These are phyloP conservation scores for Hondaea fermentalgiana DNA, from an alignment of 108 stramenopile species.

Conservation along the genomic window DNA sequence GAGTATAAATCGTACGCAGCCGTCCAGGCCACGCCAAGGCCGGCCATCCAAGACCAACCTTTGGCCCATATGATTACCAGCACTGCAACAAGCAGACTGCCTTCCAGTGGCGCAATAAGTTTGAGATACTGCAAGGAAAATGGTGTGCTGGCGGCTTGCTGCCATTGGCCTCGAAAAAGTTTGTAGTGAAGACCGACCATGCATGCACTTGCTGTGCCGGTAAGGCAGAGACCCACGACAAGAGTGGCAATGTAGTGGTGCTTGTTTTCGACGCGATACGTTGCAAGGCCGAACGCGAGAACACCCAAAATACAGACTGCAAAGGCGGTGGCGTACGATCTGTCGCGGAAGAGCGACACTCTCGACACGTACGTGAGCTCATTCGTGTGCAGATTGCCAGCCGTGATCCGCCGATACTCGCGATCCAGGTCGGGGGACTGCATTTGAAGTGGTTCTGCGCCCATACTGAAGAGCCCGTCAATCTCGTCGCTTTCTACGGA, in stretches of 20 bases:
- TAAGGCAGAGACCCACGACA: background rate
- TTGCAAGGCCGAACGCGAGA: background rate
- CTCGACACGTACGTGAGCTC: background rate
- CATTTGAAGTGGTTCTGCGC: background rate
- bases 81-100: background rate
- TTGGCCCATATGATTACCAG: background rate
- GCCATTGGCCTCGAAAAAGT: background rate
- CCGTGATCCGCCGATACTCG: background rate
- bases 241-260: slow-evolving; percentile 8
- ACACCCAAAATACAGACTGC: background rate
- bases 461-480: background rate
- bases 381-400: background rate
- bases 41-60: background rate
- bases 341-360: background rate
- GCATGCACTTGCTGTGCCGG: background rate
- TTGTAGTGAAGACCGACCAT: background rate
- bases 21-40: background rate
- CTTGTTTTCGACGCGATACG: background rate
- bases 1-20: background rate
- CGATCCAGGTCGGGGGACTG: background rate
- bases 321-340: background rate
- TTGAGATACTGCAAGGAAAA: background rate
- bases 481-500: too few species aligned
- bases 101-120: background rate
- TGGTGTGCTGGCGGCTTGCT: background rate